Conservation (phyloP, 176 grass and related monocot genomes). For the Musa itinerans region DNA sequence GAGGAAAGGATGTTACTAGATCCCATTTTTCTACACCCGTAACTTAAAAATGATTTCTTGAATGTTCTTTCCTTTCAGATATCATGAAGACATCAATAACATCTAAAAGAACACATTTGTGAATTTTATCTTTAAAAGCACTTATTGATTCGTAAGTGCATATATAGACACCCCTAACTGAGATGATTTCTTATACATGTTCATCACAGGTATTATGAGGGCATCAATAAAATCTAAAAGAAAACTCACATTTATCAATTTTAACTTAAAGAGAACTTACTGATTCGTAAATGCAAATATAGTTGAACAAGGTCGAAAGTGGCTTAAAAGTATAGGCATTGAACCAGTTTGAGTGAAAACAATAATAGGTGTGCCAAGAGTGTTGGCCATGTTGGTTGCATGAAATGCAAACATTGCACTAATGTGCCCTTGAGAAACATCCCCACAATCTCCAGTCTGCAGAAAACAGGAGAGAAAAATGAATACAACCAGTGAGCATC, state of each 20-base stretch:
- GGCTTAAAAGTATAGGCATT: conserved; percentile 86
- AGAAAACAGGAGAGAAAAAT: conserved; percentile 23
- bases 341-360: conserved; percentile 93
- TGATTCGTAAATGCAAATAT: conserved; percentile 92
- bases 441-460: conserved; percentile 34
- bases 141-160: no score
- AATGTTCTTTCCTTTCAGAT: no score
- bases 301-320: conserved; percentile 65
- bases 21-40: no score
- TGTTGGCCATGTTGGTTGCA: conserved; percentile 82
- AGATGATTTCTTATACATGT: no score
- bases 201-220: no score
- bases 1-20: no score
- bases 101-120: no score
- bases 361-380: conserved; percentile 67
- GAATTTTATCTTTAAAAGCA: no score
- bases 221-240: not conserved
- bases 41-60: no score
- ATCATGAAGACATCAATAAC: no score
- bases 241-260: not conserved
- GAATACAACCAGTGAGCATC: no score
- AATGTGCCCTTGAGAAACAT: conserved; percentile 52
- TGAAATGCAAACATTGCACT: conserved; percentile 89
- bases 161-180: no score
- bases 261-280: conserved; percentile 32